Evolutionary conservation across 2,329 filamentous ascomycete species (phyloP), one percentile per base, ranked within the genome.

Genomic region (Xylaria sp.): DNA sequence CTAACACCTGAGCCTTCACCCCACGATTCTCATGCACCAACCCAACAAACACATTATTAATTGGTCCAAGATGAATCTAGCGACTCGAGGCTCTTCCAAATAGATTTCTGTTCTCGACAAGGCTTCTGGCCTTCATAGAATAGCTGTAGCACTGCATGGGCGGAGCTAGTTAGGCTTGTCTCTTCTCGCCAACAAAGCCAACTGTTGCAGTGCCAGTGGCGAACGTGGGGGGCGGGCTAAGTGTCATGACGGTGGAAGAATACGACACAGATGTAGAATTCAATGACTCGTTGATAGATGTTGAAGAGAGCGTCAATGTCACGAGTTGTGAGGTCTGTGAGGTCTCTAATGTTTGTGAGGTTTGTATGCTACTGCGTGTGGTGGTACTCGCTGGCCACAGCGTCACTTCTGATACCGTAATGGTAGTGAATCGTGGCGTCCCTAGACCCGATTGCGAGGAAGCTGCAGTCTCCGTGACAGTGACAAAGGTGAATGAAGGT

Each of bases 341-440:
- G 39, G 13, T 12, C 39, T 43, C 13, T 43, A 12, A 43, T 13
- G 13, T 43, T n/a, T 51, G 57, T 51, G 65, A 43, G 25, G 57
- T 60, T 2, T 43, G 54, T 18, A 59, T 59, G 23, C 33, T 63
- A 54, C 64, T 55, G 12, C 48, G 25, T 56, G 48, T 64, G 15
- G 70, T 62, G 9, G 61, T 57, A 51, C 25, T 33, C 33, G 66
- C 31, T 7, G 70, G 65, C 65, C 62, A 66, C 48, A 72, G 23
- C 18, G 70, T 72, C 25, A 72, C 63, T 59, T 72, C 70, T 12
- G 70, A 72, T 28, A 72, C 70, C 18, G 70, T 72, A 43, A 72
- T 56, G 7, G 70, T 71, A 10, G 68, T 63, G 15, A 71, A 63
- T 36, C 55, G 55, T 7, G 64, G 67, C 33, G 64, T 61, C 13